Conservation (phyloP, 2,329 filamentous ascomycete species). For the Didymellaceae sp. region DNA sequence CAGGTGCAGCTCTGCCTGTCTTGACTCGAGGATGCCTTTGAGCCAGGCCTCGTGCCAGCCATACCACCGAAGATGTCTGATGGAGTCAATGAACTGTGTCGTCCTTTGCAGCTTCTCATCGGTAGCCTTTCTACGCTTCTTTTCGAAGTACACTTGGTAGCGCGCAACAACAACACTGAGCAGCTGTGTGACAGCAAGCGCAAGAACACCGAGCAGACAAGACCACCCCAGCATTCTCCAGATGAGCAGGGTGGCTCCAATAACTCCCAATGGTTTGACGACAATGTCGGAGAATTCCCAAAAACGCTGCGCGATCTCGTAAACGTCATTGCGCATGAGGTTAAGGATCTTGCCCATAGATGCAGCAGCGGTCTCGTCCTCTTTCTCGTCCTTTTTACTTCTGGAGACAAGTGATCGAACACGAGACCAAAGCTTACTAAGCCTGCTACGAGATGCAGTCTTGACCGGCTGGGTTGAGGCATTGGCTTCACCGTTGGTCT, state of each 20-base stretch:
- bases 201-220: conserved; percentile 74
- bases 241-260: conserved; percentile 75
- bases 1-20: conserved; percentile 70
- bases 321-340: conserved; percentile 80
- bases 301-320: conserved; percentile 81
- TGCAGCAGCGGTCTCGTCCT: conserved; percentile 65
- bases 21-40: conserved; percentile 69
- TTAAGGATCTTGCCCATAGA: conserved; percentile 93
- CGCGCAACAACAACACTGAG: conserved; percentile 73
- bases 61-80: conserved; percentile 81
- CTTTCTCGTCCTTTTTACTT: conserved; percentile 37
- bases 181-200: conserved; percentile 71
- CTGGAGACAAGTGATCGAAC: conserved; percentile 27
- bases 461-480: conserved; percentile 10
- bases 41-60: conserved; percentile 83
- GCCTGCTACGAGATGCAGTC: conserved; percentile 4
- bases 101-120: conserved; percentile 81
- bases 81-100: conserved; percentile 85
- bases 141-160: conserved; percentile 71
- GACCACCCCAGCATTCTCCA: conserved; percentile 82
- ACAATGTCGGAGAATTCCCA: conserved; percentile 85
- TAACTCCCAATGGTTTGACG: conserved; percentile 76
- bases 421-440: conserved; percentile 15
- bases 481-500: conserved; percentile 10
- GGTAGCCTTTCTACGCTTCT: conserved; percentile 72